These are phyloP conservation scores for Zasmidium cellare DNA, from an alignment of 2,329 filamentous ascomycete species.

Conservation along the genomic window DNA sequence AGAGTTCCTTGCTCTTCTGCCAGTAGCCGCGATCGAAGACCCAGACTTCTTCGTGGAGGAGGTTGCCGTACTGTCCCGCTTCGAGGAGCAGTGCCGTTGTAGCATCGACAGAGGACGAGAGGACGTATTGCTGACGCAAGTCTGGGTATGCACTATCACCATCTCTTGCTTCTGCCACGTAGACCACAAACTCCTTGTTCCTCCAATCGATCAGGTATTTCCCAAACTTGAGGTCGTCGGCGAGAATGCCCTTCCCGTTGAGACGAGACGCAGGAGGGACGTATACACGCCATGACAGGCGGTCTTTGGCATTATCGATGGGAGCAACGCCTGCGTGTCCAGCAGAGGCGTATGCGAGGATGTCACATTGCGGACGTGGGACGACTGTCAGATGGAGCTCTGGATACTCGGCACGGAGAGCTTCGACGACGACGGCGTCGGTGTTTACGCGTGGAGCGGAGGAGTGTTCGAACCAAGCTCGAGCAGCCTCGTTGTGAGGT, in stretches of 20 bases:
- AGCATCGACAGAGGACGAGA: constrained; percentile 37
- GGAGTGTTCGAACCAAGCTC: constrained; percentile 46
- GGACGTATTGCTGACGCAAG: constrained; percentile 44
- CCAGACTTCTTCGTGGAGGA: constrained; percentile 65
- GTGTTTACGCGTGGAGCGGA: constrained; percentile 45
- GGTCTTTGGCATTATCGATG: constrained; percentile 42
- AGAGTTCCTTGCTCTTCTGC: constrained; percentile 64
- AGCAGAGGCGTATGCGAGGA: constrained; percentile 44
- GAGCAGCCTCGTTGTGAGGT: constrained; percentile 37
- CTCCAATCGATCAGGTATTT: constrained; percentile 50
- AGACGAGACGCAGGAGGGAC: constrained; percentile 41
- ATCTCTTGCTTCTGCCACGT: constrained; percentile 44
- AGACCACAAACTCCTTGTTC: constrained; percentile 45
- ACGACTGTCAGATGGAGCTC: constrained; percentile 45
- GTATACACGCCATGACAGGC: constrained; percentile 41
- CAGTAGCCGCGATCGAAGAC: constrained; percentile 56
- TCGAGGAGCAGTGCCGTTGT: constrained; percentile 56
- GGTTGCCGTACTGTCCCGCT: constrained; percentile 55
- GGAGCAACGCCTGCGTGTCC: constrained; percentile 43
- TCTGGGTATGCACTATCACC: constrained; percentile 36
- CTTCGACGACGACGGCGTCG: constrained; percentile 44
- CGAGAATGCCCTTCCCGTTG: constrained; percentile 39
- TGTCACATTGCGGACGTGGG: constrained; percentile 36
- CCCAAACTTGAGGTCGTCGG: constrained; percentile 42
- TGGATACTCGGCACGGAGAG: constrained; percentile 48